Conservation (phyloP, 768 basidiomycete species). For the Panus rudis region DNA sequence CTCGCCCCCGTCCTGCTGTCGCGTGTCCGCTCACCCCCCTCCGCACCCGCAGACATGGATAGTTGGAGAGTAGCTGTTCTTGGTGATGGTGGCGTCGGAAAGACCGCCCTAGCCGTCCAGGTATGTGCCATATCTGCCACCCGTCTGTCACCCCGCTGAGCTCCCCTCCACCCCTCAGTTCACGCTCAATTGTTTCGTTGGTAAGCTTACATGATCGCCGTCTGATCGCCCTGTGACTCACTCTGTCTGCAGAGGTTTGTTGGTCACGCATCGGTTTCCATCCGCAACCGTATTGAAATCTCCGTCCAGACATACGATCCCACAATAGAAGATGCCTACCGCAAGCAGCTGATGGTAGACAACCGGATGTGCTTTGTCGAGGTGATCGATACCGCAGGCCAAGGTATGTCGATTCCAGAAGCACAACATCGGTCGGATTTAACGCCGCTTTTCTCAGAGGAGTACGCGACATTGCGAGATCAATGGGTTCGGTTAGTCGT, state of each 20-base stretch:
- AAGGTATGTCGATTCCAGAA: no score
- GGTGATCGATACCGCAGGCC: slow-evolving; percentile 95
- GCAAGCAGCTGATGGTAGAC: slow-evolving; percentile 91
- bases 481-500: slow-evolving; percentile 90
- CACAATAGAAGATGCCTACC: slow-evolving; percentile 97
- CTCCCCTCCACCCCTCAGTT: slow-evolving; percentile 46
- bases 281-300: slow-evolving; percentile 8
- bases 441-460: slow-evolving; percentile 81
- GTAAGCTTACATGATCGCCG: slow-evolving; percentile 39
- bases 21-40: slow-evolving; percentile 4
- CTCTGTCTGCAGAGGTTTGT: slow-evolving; percentile 46
- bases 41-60: slow-evolving; percentile 56
- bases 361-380: slow-evolving; percentile 94
- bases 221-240: slow-evolving; percentile 9
- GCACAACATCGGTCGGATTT: no score
- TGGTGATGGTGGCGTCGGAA: slow-evolving; percentile 96
- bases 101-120: slow-evolving; percentile 94
- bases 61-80: slow-evolving; percentile 94
- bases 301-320: slow-evolving; percentile 83
- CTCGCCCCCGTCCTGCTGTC: slow-evolving; percentile 3
- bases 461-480: slow-evolving; percentile 92
- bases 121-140: slow-evolving; percentile 37
- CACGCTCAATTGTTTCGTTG: slow-evolving; percentile 93
- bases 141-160: neutral
- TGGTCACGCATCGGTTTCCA: slow-evolving; percentile 8